These are phyloP conservation scores for Volvox carteri DNA, from an alignment of 163 green algal species.

Conservation along the genomic window DNA sequence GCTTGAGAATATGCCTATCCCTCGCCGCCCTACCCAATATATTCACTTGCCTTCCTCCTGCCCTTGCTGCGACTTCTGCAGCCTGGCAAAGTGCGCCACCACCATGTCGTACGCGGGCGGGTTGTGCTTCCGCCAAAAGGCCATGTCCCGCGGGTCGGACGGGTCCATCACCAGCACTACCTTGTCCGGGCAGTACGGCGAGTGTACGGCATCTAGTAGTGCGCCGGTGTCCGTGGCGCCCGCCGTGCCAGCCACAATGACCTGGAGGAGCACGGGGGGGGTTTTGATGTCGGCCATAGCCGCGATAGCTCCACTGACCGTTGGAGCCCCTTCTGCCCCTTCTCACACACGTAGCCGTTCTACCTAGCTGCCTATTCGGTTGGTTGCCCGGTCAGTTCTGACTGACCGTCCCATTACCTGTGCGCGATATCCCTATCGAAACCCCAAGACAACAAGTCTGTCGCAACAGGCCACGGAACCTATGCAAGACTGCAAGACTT, in stretches of 20 bases:
- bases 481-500: too few relatives aligned
- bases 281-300: background rate
- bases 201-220: constrained; percentile 77
- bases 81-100: constrained; percentile 44
- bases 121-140: constrained; percentile 61
- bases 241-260: constrained; percentile 73
- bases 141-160: constrained; percentile 27
- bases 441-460: too few relatives aligned
- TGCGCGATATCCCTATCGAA: too few relatives aligned
- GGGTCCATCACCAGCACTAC: constrained; percentile 79
- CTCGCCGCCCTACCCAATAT: background rate
- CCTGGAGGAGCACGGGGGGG: constrained; percentile 56
- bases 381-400: too few relatives aligned
- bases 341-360: too few relatives aligned
- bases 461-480: too few relatives aligned
- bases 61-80: background rate
- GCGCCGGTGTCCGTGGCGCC: constrained; percentile 61
- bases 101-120: constrained; percentile 62
- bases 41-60: background rate
- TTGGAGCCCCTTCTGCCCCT: too few relatives aligned
- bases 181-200: constrained; percentile 73
- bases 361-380: too few relatives aligned
- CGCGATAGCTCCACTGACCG: too few relatives aligned
- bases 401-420: too few relatives aligned
- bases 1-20: too few relatives aligned